phyloP scores from a whole-genome alignment of 1,284 basidiomycete species.

The Sanghuangporus weigelae region DNA sequence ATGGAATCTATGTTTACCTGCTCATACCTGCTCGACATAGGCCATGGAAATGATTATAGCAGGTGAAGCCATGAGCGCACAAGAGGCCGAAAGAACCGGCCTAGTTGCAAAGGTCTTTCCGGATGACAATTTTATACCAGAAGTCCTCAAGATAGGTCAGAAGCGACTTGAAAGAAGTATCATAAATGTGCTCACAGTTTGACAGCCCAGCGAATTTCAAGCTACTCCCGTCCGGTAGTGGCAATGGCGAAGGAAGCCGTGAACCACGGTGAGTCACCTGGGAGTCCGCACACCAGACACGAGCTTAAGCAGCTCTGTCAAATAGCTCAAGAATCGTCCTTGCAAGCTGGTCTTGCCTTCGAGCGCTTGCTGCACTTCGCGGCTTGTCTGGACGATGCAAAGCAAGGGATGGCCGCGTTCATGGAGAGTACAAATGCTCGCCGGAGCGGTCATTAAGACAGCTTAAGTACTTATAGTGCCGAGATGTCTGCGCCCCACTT shows the following conservation, averaged over 20 bases:
- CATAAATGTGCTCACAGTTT: not conserved
- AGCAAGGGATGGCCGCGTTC: conserved; percentile 62
- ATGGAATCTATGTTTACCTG: no score
- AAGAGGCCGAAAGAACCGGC: conserved; percentile 43
- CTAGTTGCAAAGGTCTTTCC: conserved; percentile 30
- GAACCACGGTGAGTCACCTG: conserved; percentile 44
- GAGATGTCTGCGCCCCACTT: no score
- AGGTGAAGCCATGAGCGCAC: conserved; percentile 46
- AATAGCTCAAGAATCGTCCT: conserved; percentile 51
- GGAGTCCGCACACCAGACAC: not conserved
- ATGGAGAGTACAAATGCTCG: conserved; percentile 53
- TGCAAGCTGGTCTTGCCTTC: conserved; percentile 52
- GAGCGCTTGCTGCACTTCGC: conserved; percentile 58
- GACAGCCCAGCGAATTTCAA: conserved; percentile 26
- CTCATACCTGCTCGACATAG: conserved; percentile 20
- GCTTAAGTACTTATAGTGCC: no score
- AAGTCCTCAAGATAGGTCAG: conserved; percentile 25
- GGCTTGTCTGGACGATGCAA: conserved; percentile 63
- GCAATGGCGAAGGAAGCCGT: conserved; percentile 56
- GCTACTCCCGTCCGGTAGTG: conserved; percentile 29
- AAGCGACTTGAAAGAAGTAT: not conserved
- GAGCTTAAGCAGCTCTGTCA: not conserved
- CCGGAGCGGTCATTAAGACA: conserved; percentile 21
- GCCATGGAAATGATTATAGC: conserved; percentile 70
- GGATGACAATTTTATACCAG: conserved; percentile 23